Evolutionary conservation across 306 rosid species (phyloP).

Genomic region (Rosa rugosa): DNA sequence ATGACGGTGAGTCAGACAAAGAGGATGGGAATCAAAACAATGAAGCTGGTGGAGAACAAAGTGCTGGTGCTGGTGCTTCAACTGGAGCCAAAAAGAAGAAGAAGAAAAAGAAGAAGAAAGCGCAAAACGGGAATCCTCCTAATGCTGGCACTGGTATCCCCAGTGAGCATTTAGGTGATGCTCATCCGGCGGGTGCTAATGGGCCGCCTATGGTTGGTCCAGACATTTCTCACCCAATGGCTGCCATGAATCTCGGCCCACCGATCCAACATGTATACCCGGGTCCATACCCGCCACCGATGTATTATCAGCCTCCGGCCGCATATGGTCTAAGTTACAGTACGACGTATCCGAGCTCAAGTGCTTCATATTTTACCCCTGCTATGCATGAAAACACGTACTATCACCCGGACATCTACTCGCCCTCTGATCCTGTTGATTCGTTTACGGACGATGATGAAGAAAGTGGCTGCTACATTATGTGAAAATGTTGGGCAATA

Average conservation of each 20-base stretch:
- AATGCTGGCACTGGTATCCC: constrained; percentile 15
- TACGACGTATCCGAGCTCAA: constrained; percentile 50
- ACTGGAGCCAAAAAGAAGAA: constrained; percentile 63
- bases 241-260: constrained; percentile 36
- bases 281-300: constrained; percentile 41
- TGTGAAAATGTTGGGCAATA: constrained; percentile 31
- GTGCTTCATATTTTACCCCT: constrained; percentile 46
- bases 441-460: constrained; percentile 37
- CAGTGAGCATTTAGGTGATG: constrained; percentile 18
- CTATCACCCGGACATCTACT: constrained; percentile 24
- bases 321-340: constrained; percentile 59
- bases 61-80: not conserved
- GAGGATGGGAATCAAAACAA: constrained; percentile 22
- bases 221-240: constrained; percentile 9
- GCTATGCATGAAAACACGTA: constrained; percentile 46
- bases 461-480: constrained; percentile 56
- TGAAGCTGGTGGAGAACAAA: constrained; percentile 28
- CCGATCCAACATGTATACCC: constrained; percentile 48
- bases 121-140: constrained; percentile 28
- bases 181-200: constrained; percentile 3
- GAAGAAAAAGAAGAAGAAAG: constrained; percentile 68
- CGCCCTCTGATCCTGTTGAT: constrained; percentile 38
- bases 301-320: constrained; percentile 35
- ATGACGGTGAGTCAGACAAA: constrained; percentile 14
- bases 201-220: constrained; percentile 14